Conservation (phyloP, 805 yeast species). For the Torulaspora delbrueckii region DNA sequence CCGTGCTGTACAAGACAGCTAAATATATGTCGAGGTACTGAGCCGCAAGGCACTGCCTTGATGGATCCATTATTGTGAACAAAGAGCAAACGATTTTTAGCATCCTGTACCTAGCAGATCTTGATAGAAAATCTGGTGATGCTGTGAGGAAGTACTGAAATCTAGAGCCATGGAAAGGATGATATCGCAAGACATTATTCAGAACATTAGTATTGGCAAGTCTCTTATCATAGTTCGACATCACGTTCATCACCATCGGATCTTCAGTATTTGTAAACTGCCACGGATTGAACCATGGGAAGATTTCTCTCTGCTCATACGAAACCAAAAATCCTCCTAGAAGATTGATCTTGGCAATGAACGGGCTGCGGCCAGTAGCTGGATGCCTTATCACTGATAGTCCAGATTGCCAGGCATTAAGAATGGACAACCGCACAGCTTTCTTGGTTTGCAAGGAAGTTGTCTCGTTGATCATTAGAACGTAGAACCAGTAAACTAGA, state of each 20-base stretch:
- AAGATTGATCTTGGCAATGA: conserved; percentile 22
- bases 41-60: conserved; percentile 47
- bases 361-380: conserved; percentile 10
- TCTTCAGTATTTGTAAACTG: conserved; percentile 18
- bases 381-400: conserved; percentile 13
- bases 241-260: conserved; percentile 9
- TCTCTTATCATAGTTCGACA: conserved; percentile 25
- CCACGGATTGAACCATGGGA: conserved; percentile 32
- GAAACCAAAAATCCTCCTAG: conserved; percentile 31
- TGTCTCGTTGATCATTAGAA: conserved; percentile 10
- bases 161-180: conserved; percentile 39
- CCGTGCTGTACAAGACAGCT: conserved; percentile 33
- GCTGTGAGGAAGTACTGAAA: conserved; percentile 37
- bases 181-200: conserved; percentile 15
- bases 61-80: conserved; percentile 38
- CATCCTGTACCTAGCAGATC: conserved; percentile 18
- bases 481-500: conserved; percentile 24
- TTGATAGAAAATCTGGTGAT: conserved; percentile 19
- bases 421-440: conserved; percentile 22
- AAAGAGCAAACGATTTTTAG: conserved; percentile 21
- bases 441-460: conserved; percentile 10
- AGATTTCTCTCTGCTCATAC: conserved; percentile 19
- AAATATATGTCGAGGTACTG: conserved; percentile 86
- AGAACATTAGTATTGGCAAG: conserved; percentile 17
- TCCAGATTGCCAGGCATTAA: conserved; percentile 25